These are phyloP conservation scores for Chaetomium cochliodes DNA, from an alignment of 495 filamentous ascomycete species.

Conservation along the genomic window DNA sequence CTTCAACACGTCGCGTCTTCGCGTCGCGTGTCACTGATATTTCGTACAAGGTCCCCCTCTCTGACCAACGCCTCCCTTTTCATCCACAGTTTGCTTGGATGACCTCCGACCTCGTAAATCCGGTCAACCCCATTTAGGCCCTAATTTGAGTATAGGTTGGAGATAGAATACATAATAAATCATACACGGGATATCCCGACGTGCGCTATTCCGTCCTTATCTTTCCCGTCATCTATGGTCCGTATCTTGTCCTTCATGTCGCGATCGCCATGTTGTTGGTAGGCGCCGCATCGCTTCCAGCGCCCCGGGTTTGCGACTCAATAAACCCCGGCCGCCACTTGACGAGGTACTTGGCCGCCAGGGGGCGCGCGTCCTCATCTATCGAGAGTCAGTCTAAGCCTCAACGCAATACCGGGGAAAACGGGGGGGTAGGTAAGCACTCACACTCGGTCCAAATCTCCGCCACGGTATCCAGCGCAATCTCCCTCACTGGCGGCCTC, in stretches of 20 bases:
- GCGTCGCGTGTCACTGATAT: neutral
- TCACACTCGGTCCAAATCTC: slow-evolving; percentile 82
- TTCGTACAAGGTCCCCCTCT: neutral
- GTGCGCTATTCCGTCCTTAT: neutral
- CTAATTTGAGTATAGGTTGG: too few species aligned
- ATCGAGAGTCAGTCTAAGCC: slow-evolving; percentile 20
- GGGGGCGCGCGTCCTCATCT: slow-evolving; percentile 52
- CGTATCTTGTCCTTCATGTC: neutral
- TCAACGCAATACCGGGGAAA: neutral
- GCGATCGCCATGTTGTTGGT: slow-evolving; percentile 13
- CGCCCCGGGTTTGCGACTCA: slow-evolving; percentile 36
- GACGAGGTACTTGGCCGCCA: slow-evolving; percentile 53
- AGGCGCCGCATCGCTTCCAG: slow-evolving; percentile 16
- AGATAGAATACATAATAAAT: neutral
- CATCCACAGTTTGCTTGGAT: too few species aligned
- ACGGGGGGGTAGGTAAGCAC: slow-evolving; percentile 29
- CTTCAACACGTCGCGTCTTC: slow-evolving; percentile 6
- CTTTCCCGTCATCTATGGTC: neutral
- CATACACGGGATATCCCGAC: neutral
- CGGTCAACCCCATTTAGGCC: too few species aligned
- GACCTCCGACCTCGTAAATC: too few species aligned
- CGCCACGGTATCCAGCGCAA: slow-evolving; percentile 77
- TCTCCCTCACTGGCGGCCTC: slow-evolving; percentile 75
- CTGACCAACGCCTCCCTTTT: neutral
- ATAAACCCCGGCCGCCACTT: slow-evolving; percentile 55